Base-by-base conservation (phyloP, 164 flowering plant genomes). In the Sedum album region DNA sequence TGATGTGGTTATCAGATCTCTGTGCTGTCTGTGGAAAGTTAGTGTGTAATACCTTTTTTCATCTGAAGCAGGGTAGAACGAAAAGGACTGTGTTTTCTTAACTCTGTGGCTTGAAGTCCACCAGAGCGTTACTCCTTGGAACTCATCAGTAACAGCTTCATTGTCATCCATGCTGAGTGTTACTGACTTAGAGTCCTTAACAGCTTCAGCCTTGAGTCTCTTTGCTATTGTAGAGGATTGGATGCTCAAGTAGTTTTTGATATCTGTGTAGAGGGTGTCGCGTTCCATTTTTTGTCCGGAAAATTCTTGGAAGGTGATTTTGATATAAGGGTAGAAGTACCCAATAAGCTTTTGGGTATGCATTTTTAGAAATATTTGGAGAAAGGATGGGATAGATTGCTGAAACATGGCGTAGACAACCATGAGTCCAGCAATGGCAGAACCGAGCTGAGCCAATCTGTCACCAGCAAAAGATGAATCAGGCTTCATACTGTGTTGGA, bases 151-250 rank as follows among this genome's bases (percentile, higher is more conserved):
- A n/a, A 86, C 78, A 70, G 80, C 82, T 28, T 88, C 88, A 7
- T 83, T 23, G 11, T 86, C 89, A n/a, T n/a, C n/a, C n/a, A n/a
- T n/a, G n/a, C n/a, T 80, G 10, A 86, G 87, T 6, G 77, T 76
- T 0, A 88, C 36, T 9, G 81, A 61, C 17, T 74, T 55, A 33
- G 70, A 38, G 55, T 79, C 71, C 25, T 76, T 73, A 28, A 72
- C 74, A 4, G 72, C 46, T 4, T 80, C 79, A 2, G 84, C 91
- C 67, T 79, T 84, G 57, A 87, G 80, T 23, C 82, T 74, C 68
- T 65, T 81, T 0, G 90, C 90, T 0, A 60, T 69, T 5, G 30
- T 33, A 7, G 84, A 66, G 33, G 85, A 75, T 1, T 31, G 75
- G 30, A 71, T 46, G 33, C 66, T 70, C 31, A 88, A 79, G 72